phyloP scores from a whole-genome alignment of 345 rosid species.

The Noccaea bulbosa region DNA sequence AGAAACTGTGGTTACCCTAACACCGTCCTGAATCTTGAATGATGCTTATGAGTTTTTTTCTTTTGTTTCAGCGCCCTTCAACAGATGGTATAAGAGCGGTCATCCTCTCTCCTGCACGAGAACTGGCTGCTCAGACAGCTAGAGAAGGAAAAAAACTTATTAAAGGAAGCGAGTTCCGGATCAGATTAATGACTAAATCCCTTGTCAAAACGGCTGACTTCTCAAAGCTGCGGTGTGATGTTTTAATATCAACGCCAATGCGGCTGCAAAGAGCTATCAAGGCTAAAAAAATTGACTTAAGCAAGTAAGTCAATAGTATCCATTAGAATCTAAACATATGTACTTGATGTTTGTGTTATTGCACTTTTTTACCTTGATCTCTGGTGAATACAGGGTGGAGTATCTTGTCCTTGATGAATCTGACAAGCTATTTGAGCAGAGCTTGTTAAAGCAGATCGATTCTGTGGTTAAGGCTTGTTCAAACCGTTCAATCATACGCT shows the following conservation, averaged over 20 bases:
- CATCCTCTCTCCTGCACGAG: constrained; percentile 89
- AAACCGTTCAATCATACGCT: constrained; percentile 79
- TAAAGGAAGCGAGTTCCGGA: constrained; percentile 67
- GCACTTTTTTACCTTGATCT: constrained; percentile 13
- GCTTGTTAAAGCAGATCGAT: constrained; percentile 88
- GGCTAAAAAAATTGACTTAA: constrained; percentile 73
- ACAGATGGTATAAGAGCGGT: constrained; percentile 80
- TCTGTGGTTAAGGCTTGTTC: constrained; percentile 89
- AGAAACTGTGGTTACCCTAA: constrained; percentile 15
- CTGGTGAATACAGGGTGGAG: constrained; percentile 66
- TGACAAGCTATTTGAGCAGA: constrained; percentile 93
- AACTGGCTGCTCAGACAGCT: constrained; percentile 85
- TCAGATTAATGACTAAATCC: constrained; percentile 79
- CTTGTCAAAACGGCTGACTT: constrained; percentile 64
- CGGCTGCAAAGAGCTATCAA: constrained; percentile 69
- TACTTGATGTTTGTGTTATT: neutral
- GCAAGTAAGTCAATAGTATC: constrained; percentile 59
- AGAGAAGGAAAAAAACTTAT: constrained; percentile 92
- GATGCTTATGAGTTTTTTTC: constrained; percentile 26
- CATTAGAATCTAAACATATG: constrained; percentile 1
- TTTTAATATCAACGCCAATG: constrained; percentile 86
- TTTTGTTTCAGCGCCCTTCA: constrained; percentile 53
- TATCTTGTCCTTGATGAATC: constrained; percentile 96
- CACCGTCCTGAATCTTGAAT: constrained; percentile 24
- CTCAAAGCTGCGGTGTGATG: constrained; percentile 72